Conservation (phyloP, 805 yeast species). For the Ogataea nonfermentans region DNA sequence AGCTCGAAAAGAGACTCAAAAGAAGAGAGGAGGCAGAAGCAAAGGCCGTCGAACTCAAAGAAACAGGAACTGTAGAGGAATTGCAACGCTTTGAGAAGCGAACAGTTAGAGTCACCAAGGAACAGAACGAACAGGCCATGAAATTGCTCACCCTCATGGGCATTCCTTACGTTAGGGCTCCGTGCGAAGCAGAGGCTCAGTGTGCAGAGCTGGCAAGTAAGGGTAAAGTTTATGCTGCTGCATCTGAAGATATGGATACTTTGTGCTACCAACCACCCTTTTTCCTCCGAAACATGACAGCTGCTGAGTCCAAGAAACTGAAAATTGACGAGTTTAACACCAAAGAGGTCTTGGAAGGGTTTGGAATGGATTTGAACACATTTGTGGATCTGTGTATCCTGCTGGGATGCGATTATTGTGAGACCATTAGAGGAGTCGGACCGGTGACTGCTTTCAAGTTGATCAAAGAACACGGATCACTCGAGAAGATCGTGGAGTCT, state of each 20-base stretch:
- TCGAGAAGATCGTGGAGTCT: conserved; percentile 73
- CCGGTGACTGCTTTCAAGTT: conserved; percentile 91
- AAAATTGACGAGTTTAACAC: conserved; percentile 85
- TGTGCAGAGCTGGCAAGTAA: conserved; percentile 89
- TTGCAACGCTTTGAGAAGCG: conserved; percentile 76
- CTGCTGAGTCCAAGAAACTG: conserved; percentile 88
- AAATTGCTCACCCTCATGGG: conserved; percentile 84
- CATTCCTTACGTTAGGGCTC: conserved; percentile 88
- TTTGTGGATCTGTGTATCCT: conserved; percentile 91
- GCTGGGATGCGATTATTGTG: conserved; percentile 96
- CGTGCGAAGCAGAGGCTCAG: conserved; percentile 98
- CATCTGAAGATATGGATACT: conserved; percentile 99
- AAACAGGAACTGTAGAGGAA: conserved; percentile 77
- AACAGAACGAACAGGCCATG: conserved; percentile 94
- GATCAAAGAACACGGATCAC: conserved; percentile 77
- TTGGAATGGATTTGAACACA: conserved; percentile 68
- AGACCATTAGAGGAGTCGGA: conserved; percentile 92
- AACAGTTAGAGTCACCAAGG: conserved; percentile 81
- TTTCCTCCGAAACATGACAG: conserved; percentile 84
- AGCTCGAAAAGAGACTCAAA: conserved; percentile 78
- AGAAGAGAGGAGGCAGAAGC: conserved; percentile 82
- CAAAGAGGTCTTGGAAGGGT: conserved; percentile 65
- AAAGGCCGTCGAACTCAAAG: conserved; percentile 70
- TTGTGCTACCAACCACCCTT: conserved; percentile 85
- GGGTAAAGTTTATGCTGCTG: conserved; percentile 95